Conservation (phyloP, 2,329 filamentous ascomycete genomes). For the Trichophyton schoenleinii region DNA sequence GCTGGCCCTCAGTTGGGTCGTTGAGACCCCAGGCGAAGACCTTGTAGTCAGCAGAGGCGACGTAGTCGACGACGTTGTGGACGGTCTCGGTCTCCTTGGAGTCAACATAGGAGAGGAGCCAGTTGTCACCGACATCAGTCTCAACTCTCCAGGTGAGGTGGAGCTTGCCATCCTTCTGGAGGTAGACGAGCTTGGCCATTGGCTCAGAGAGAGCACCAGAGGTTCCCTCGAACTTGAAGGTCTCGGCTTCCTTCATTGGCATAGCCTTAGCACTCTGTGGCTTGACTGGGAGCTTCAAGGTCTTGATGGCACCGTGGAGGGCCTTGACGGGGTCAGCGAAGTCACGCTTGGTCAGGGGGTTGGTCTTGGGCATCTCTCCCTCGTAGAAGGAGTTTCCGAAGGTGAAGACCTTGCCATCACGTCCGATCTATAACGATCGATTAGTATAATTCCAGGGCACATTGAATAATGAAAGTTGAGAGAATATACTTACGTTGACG, state of each 20-base stretch:
- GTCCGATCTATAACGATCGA: conserved; percentile 4
- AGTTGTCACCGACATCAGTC: conserved; percentile 13
- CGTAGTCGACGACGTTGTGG: conserved; percentile 11
- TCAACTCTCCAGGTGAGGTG: conserved; percentile 12
- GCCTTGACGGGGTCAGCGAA: conserved; percentile 10
- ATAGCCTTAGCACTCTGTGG: conserved; percentile 8
- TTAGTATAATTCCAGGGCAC: background rate
- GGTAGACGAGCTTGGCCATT: conserved; percentile 9
- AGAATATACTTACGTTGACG: conserved; percentile 10
- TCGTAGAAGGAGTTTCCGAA: conserved; percentile 11
- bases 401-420: conserved; percentile 12
- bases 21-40: conserved; percentile 12
- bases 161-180: conserved; percentile 9
- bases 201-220: conserved; percentile 11
- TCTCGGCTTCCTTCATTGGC: conserved; percentile 6
- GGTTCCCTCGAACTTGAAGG: conserved; percentile 11
- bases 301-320: conserved; percentile 7
- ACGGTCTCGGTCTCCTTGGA: conserved; percentile 10
- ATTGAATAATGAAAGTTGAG: background rate
- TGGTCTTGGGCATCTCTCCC: conserved; percentile 9
- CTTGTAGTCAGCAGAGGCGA: conserved; percentile 9
- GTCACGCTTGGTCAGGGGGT: conserved; percentile 8
- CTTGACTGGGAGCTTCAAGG: conserved; percentile 9
- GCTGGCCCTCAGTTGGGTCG: conserved; percentile 11
- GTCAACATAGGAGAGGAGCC: conserved; percentile 12